Base-by-base conservation (phyloP, 106 monocot species). In the Platanthera guangdongensis region DNA sequence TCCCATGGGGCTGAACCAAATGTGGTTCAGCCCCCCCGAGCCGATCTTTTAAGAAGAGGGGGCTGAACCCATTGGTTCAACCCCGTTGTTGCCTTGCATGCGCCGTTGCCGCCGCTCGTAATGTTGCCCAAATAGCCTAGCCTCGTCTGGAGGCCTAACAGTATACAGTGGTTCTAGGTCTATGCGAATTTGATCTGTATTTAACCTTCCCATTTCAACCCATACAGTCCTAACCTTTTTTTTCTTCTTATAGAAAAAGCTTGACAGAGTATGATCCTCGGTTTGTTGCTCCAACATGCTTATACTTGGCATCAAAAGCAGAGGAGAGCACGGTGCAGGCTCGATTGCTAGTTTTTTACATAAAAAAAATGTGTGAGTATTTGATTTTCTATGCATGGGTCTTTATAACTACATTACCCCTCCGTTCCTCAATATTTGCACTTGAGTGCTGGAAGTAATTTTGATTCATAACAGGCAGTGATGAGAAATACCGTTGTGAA, bases 281-380 rank as follows among this genome's bases (percentile, higher is more conserved):
- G 69, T 65, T 99, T 57, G 94, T 99, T 88, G 88, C 99, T 30
- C 94, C 94, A 22, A 86, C 94, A 64, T 99, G 99, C 82, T 87
- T 99, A 80, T 99, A 99, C 76, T 80, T 99, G 74, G 99, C 99
- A 76, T 88, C 99, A 5, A 99, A 99, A 83, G 99, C 90, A 80
- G 99, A 99, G 81, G 99, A 99, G 81, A 94, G 94, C 88, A 99
- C 94, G 25, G 92, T 99, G 54, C 99, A 94, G 84, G 94, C 99
- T 71, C 90, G 94, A 82, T 85, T 92, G 74, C 86, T 99, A 77
- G 99, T 87, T 48, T 99, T 99, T 77, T 99, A 94, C 76, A 88
- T 94, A 47, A 94, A 87, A 59, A 99, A 99, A 84, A 85, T 84
- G 75, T 90, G 99, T 94, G 83, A 86, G 47, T 54, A 45, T 79